phyloP scores from a whole-genome alignment of 768 basidiomycete species.

The Leccinum rimulosum region DNA sequence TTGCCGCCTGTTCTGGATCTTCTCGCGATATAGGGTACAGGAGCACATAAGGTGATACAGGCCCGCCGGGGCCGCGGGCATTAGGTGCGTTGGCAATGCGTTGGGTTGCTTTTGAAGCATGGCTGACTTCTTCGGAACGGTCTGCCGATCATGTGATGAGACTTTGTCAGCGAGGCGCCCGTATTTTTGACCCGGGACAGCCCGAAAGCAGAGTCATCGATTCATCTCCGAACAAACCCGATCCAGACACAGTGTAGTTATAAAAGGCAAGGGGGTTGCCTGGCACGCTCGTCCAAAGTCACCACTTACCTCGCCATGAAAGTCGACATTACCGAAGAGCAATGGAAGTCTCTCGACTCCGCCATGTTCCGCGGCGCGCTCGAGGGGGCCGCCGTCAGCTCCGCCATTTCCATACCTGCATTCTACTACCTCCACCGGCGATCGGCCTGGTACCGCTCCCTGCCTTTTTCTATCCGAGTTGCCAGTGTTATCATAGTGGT shows the following conservation, averaged over 20 bases:
- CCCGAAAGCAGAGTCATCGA: neutral
- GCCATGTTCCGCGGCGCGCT: constrained; percentile 60
- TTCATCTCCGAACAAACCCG: neutral
- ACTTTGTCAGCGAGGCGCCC: neutral
- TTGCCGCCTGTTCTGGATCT: neutral
- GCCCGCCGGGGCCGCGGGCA: too few species aligned
- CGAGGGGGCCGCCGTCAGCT: constrained; percentile 51
- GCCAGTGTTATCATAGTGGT: constrained; percentile 66
- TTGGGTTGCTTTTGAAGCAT: too few species aligned
- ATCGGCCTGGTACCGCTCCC: constrained; percentile 57
- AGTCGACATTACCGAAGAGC: constrained; percentile 38
- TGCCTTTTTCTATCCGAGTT: constrained; percentile 68
- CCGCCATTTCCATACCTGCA: constrained; percentile 47
- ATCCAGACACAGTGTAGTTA: neutral
- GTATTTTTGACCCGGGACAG: neutral
- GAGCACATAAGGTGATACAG: too few species aligned
- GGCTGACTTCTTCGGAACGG: too few species aligned
- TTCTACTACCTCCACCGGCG: constrained; percentile 50
- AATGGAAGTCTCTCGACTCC: constrained; percentile 51
- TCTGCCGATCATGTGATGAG: neutral
- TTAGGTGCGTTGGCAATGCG: too few species aligned
- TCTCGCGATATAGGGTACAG: too few species aligned
- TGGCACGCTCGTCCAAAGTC: neutral
- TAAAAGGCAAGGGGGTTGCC: neutral
- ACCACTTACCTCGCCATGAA: constrained; percentile 18